Evolutionary conservation across 2,329 filamentous ascomycete genomes (phyloP).

Genomic region (Sporothrix dimorphospora): DNA sequence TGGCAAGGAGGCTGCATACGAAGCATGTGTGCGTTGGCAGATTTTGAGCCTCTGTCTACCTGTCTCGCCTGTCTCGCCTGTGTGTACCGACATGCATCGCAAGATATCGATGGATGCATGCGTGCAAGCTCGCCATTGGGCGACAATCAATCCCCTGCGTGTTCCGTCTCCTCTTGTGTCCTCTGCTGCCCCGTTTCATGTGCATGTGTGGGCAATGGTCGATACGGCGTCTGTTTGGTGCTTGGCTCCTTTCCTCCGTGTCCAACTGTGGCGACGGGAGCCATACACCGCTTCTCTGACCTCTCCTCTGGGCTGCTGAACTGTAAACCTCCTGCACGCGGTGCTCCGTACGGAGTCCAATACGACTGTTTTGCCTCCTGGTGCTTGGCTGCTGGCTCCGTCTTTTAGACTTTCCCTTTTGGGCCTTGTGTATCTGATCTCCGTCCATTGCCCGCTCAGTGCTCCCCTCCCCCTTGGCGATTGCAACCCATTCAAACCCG

Average conservation of each 20-base stretch:
- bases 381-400: neutral
- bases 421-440: neutral
- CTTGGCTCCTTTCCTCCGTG: neutral
- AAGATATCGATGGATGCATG: neutral
- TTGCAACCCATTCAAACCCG: slow-evolving; percentile 22
- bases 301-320: too few relatives aligned
- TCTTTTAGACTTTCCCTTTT: neutral
- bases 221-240: slow-evolving; percentile 12
- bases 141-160: neutral
- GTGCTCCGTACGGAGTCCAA: neutral
- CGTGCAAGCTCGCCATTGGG: neutral
- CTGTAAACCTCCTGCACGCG: too few relatives aligned
- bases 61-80: too few relatives aligned
- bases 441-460: neutral
- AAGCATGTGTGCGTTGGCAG: slow-evolving; percentile 21
- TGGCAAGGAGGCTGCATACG: slow-evolving; percentile 18
- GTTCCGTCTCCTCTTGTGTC: neutral
- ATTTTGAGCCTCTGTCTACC: neutral
- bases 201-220: neutral
- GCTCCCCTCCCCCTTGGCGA: slow-evolving; percentile 7
- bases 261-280: neutral
- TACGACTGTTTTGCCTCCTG: too few relatives aligned
- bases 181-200: slow-evolving; percentile 19
- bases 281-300: slow-evolving; percentile 5
- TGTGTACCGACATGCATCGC: too few relatives aligned